Conservation (phyloP, 441 rosid species). For the Flueggea neowawraea region DNA sequence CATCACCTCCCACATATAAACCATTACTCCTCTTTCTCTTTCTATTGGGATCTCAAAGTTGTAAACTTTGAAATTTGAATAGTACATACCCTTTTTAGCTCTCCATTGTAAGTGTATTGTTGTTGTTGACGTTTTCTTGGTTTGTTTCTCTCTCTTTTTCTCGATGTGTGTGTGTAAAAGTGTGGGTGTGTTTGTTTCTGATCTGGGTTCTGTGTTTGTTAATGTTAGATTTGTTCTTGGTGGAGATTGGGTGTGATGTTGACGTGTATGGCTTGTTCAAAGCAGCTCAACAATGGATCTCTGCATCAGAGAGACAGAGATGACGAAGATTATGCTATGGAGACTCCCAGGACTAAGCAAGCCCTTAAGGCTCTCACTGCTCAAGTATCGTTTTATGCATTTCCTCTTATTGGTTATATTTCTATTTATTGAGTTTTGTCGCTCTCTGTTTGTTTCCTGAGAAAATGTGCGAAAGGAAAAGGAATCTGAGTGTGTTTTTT, state of each 20-base stretch:
- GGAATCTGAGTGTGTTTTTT: slow-evolving; percentile 7
- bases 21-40: slow-evolving; percentile 6
- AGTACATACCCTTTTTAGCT: slow-evolving; percentile 5
- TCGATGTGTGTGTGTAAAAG: background rate
- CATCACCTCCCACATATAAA: background rate
- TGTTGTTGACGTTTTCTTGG: background rate
- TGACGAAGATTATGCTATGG: slow-evolving; percentile 39
- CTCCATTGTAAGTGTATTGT: background rate
- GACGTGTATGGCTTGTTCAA: slow-evolving; percentile 82
- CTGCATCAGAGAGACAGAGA: slow-evolving; percentile 11
- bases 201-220: slow-evolving; percentile 22
- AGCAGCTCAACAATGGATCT: slow-evolving; percentile 37
- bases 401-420: background rate
- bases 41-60: background rate
- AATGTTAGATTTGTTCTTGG: background rate
- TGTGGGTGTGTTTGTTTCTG: slow-evolving; percentile 14
- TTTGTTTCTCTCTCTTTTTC: background rate
- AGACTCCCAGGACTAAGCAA: slow-evolving; percentile 71
- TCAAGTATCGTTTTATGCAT: slow-evolving; percentile 39
- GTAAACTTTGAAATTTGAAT: background rate
- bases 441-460: slow-evolving; percentile 16
- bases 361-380: slow-evolving; percentile 66
- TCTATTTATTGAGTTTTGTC: background rate
- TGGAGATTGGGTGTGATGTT: slow-evolving; percentile 37
- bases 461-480: slow-evolving; percentile 8